Conservation (phyloP, 805 yeast genomes). For the Yamadazyma akitaensis region DNA sequence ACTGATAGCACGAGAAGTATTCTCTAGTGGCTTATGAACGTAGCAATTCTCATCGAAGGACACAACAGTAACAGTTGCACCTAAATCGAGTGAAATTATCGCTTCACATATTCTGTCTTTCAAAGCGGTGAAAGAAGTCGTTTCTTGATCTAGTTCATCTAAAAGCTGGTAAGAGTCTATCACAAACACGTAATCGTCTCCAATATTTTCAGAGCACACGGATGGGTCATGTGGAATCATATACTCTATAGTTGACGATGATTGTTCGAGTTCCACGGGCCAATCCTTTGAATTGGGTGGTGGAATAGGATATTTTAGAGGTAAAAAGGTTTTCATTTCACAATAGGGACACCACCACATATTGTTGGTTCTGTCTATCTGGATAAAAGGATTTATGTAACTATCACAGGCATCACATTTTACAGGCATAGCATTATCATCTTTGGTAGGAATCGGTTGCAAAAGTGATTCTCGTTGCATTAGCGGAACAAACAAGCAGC, state of each 20-base stretch:
- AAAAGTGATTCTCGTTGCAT: not conserved
- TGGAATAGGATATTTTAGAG: conserved; percentile 18
- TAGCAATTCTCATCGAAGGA: conserved; percentile 28
- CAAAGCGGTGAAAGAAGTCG: conserved; percentile 16
- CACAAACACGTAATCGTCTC: conserved; percentile 19
- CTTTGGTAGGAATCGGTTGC: conserved; percentile 3
- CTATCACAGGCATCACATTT: conserved; percentile 26
- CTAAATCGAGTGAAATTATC: conserved; percentile 17
- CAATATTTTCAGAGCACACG: conserved; percentile 3
- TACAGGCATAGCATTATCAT: conserved; percentile 10
- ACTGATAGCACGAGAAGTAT: conserved; percentile 3
- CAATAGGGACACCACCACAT: conserved; percentile 43
- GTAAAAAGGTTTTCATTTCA: conserved; percentile 20
- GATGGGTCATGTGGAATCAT: conserved; percentile 27
- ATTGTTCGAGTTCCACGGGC: conserved; percentile 26
- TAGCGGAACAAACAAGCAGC: conserved; percentile 34
- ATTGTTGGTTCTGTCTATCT: conserved; percentile 25
- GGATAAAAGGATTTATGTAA: conserved; percentile 27
- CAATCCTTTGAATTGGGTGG: conserved; percentile 17
- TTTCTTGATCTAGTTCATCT: conserved; percentile 16
- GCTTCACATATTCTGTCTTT: conserved; percentile 13
- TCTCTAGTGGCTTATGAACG: conserved; percentile 16
- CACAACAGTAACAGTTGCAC: conserved; percentile 21
- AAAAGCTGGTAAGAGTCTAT: conserved; percentile 30
- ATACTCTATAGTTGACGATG: conserved; percentile 30